Evolutionary conservation across 2,329 filamentous ascomycete genomes (phyloP).

Genomic region (Neonectria faginata): DNA sequence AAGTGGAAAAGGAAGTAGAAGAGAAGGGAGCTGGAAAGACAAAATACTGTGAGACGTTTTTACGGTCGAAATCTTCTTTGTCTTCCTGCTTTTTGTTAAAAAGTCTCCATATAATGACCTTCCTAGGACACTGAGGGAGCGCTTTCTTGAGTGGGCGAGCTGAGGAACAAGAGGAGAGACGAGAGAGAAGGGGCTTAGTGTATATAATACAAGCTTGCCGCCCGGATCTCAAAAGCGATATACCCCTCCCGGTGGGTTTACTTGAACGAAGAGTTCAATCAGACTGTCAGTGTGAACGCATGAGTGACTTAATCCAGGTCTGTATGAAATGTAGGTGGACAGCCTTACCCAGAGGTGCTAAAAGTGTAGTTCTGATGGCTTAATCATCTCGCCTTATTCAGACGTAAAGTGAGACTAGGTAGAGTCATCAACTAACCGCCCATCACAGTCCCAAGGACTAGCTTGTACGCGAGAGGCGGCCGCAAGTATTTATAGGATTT

Average conservation of each 20-base stretch:
- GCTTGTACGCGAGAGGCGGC: neutral
- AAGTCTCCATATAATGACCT: constrained; percentile 30
- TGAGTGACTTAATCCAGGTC: neutral
- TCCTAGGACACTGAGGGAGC: constrained; percentile 27
- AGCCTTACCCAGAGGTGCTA: too few species aligned
- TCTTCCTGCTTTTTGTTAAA: constrained; percentile 35
- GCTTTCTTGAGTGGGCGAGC: constrained; percentile 27
- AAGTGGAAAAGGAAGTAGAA: neutral
- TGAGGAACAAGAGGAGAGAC: constrained; percentile 6
- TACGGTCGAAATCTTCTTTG: constrained; percentile 36
- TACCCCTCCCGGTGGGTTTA: constrained; percentile 31
- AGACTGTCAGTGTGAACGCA: neutral
- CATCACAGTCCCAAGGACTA: neutral
- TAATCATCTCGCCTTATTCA: too few species aligned
- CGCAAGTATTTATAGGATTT: constrained; percentile 18
- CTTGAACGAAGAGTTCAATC: constrained; percentile 4
- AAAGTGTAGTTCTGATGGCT: too few species aligned
- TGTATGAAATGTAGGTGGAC: neutral
- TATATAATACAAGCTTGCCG: constrained; percentile 39
- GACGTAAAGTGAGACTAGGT: neutral
- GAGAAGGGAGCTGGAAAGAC: constrained; percentile 23
- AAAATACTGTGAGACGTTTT: constrained; percentile 35
- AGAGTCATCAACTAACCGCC: neutral
- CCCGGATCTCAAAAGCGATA: constrained; percentile 38
- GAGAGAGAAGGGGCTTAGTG: constrained; percentile 24